Evolutionary conservation across 805 yeast species (phyloP), one percentile per base, ranked within the genome.

Genomic region (Cyberlindnera xylosilytica): DNA sequence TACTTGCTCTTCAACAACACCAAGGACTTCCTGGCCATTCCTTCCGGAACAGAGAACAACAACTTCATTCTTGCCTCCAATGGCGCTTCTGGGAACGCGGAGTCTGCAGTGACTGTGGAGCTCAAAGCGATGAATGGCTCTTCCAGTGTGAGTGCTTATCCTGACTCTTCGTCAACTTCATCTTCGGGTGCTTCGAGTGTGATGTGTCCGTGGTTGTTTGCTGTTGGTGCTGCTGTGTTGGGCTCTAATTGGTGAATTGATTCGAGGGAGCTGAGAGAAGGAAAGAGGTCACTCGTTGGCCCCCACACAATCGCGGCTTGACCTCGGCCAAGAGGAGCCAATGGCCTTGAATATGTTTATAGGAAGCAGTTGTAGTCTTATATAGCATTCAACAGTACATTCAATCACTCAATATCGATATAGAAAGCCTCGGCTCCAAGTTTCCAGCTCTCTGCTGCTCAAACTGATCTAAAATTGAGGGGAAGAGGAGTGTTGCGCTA

Each of bases 41-140:
- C 47, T 17, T 29, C 39, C 20, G 47, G 44, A 16, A 30, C 32
- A 6, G 41, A 42, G n/a, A 39, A 45, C n/a, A 40, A 35, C 16
- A 32, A 23, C 18, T 48, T 41, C 38, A 38, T 45, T 18, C 17
- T 48, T n/a, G 52, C 40, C 6, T 42, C 49, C 10, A 38, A 27
- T 12, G 38, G 47, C 24, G 52, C 51, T 8, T 29, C 35, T 16
- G 26, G 39, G 6, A 29, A 26, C 9, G 19, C 44, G 9, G 9
- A 22, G 13, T 39, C 34, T 29, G 28, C 28, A 19, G 23, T 29
- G n/a, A 20, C 33, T 12, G 42, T 47, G 4, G 30, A 40, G 22
- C 34, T 47, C 18, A 33, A 23, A 29, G 41, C 44, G 9, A 20
- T 24, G 12, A 42, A 15, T 12, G 33, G 33, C 10, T 7, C 20